Percentiles rank a stretch among this genome's conserved stretches.
These are phyloP conservation scores for Botrytis byssoidea DNA, from an alignment of 2,329 filamentous ascomycete genomes.

Conservation along the genomic window DNA sequence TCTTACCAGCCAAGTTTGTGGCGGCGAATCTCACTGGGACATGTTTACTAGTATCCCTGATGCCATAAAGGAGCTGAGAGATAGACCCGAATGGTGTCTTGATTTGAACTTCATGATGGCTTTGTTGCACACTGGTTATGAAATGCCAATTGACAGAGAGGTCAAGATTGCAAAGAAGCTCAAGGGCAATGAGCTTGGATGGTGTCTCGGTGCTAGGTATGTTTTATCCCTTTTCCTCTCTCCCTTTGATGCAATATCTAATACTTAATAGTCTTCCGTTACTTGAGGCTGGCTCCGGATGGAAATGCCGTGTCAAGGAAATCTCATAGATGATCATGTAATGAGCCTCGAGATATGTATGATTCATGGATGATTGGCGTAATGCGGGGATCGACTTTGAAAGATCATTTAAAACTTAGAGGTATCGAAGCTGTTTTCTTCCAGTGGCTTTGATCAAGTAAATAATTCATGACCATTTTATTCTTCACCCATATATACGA, in stretches of 20 bases:
- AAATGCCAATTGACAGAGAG: slow-evolving; percentile 95
- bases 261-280: slow-evolving; percentile 69
- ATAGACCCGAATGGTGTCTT: slow-evolving; percentile 85
- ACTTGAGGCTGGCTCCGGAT: slow-evolving; percentile 77
- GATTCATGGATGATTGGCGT: slow-evolving; percentile 20
- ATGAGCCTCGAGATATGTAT: slow-evolving; percentile 16
- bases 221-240: slow-evolving; percentile 35
- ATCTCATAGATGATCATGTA: slow-evolving; percentile 52
- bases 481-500: neutral
- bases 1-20: slow-evolving; percentile 80
- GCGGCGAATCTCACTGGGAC: slow-evolving; percentile 74
- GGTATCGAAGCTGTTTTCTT: neutral
- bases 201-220: slow-evolving; percentile 95
- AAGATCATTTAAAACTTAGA: slow-evolving; percentile 9
- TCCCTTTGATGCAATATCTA: slow-evolving; percentile 36
- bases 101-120: slow-evolving; percentile 97
- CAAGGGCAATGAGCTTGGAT: slow-evolving; percentile 92
- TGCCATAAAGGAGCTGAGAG: slow-evolving; percentile 76
- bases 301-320: slow-evolving; percentile 83
- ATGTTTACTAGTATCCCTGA: slow-evolving; percentile 74
- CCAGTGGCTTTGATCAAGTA: slow-evolving; percentile 3
- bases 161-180: slow-evolving; percentile 99
- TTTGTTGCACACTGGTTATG: slow-evolving; percentile 90
- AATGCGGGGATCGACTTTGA: slow-evolving; percentile 5
- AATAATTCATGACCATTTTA: slow-evolving; percentile 14